A percentile compares a stretch with the other conserved stretches of the same genome.
phyloP scores from a whole-genome alignment of 768 basidiomycete genomes.

The Auricularia auricula-judae region DNA sequence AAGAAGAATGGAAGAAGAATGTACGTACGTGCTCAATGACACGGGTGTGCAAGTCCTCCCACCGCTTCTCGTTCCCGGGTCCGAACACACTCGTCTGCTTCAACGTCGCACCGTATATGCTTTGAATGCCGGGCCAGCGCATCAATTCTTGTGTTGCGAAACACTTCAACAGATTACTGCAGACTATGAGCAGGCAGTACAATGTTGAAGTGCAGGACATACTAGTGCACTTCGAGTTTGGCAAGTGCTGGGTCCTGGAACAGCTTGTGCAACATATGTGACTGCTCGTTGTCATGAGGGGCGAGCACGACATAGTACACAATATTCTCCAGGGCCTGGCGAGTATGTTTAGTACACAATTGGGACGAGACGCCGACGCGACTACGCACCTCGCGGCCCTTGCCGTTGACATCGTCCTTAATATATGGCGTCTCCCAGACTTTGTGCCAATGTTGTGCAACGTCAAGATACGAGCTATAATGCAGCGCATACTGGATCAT shows the following conservation, averaged over 20 bases:
- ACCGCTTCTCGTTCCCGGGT: conserved; percentile 49
- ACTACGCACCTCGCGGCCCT: conserved; percentile 51
- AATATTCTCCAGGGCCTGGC: conserved; percentile 85
- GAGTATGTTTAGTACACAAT: conserved; percentile 2
- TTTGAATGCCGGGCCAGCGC: conserved; percentile 92
- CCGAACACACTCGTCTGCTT: conserved; percentile 74
- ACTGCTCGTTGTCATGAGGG: conserved; percentile 93
- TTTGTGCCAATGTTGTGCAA: conserved; percentile 90
- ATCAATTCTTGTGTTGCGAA: conserved; percentile 89
- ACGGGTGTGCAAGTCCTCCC: conserved; percentile 91
- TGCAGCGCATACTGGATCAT: conserved; percentile 94
- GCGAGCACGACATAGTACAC: conserved; percentile 91
- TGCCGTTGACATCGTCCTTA: conserved; percentile 61
- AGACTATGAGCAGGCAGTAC: conserved; percentile 2
- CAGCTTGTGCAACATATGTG: conserved; percentile 88
- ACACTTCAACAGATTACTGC: conserved; percentile 88
- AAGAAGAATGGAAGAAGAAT: neutral
- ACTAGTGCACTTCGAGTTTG: conserved; percentile 83
- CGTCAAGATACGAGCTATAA: conserved; percentile 77
- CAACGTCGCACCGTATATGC: conserved; percentile 76
- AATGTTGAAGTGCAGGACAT: conserved; percentile 16
- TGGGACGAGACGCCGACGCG: neutral
- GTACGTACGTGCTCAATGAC: conserved; percentile 88
- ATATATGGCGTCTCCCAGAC: conserved; percentile 96
- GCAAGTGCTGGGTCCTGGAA: conserved; percentile 65